Evolutionary conservation across 768 basidiomycete species (phyloP).

Genomic region (Podaxis carcinomalis): DNA sequence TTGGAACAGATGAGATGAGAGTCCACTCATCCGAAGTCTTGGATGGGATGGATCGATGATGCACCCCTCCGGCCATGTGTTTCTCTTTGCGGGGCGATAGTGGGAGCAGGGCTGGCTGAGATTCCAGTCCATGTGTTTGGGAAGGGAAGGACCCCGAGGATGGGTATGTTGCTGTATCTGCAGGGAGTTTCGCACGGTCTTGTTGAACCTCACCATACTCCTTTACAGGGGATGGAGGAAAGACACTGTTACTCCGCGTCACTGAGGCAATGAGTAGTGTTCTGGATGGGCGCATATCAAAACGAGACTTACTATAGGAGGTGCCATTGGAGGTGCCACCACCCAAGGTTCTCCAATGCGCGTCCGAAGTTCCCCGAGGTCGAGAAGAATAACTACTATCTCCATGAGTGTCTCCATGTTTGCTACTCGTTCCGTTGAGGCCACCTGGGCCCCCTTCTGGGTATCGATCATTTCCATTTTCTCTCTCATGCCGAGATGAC

Average conservation of each 20-base stretch:
- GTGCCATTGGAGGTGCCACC: constrained; percentile 2
- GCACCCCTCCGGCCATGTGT: background rate
- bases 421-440: constrained; percentile 22
- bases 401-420: constrained; percentile 23
- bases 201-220: background rate
- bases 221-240: background rate
- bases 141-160: constrained; percentile 4
- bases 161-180: background rate
- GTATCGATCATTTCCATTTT: constrained; percentile 26
- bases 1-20: background rate
- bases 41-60: background rate
- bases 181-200: background rate
- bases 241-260: background rate
- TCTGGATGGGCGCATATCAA: background rate
- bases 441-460: constrained; percentile 21
- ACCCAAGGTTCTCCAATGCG: constrained; percentile 42
- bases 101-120: background rate
- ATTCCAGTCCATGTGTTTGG: background rate
- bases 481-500: constrained; percentile 40
- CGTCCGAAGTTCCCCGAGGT: constrained; percentile 74
- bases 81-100: background rate
- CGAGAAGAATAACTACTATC: constrained; percentile 26
- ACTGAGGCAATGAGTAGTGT: background rate
- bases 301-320: constrained; percentile 12
- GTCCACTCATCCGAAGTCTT: constrained; percentile 6